phyloP scores from a whole-genome alignment of 768 basidiomycete species.

The Tylopilus subfusipes region DNA sequence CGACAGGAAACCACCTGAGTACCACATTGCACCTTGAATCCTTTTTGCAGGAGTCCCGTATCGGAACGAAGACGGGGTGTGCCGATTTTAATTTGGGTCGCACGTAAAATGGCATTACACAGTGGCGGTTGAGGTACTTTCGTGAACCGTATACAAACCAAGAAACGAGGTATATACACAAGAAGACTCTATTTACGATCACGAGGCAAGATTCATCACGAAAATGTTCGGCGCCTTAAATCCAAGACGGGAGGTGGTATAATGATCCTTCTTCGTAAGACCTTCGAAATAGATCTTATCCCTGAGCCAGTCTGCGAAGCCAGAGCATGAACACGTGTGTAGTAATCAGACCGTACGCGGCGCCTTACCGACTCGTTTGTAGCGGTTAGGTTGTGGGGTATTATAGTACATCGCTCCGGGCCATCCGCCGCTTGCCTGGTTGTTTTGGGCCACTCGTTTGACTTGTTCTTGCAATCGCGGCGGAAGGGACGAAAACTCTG shows the following conservation, averaged over 20 bases:
- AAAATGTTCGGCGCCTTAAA: constrained; percentile 79
- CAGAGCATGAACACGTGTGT: neutral
- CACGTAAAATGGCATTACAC: neutral
- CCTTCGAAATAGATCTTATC: constrained; percentile 71
- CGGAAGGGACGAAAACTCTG: constrained; percentile 58
- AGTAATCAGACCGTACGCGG: neutral
- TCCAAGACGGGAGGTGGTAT: constrained; percentile 59
- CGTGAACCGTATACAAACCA: constrained; percentile 6
- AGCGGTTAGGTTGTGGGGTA: constrained; percentile 44
- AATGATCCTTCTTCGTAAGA: constrained; percentile 56
- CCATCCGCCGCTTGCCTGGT: constrained; percentile 37
- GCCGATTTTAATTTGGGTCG: too few species aligned
- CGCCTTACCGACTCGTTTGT: constrained; percentile 61
- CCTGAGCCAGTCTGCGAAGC: constrained; percentile 65
- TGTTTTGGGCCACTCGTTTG: constrained; percentile 52
- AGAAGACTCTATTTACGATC: constrained; percentile 10
- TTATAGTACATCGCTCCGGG: constrained; percentile 39
- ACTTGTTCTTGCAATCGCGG: constrained; percentile 69
- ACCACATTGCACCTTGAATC: too few species aligned
- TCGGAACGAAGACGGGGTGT: neutral
- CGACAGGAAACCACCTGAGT: too few species aligned
- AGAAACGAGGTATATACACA: constrained; percentile 6
- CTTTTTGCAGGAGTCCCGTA: neutral
- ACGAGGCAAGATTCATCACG: constrained; percentile 61
- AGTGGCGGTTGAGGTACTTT: neutral